These are phyloP conservation scores for Pichia gijzeniarum DNA, from an alignment of 805 yeast genomes.

Conservation along the genomic window DNA sequence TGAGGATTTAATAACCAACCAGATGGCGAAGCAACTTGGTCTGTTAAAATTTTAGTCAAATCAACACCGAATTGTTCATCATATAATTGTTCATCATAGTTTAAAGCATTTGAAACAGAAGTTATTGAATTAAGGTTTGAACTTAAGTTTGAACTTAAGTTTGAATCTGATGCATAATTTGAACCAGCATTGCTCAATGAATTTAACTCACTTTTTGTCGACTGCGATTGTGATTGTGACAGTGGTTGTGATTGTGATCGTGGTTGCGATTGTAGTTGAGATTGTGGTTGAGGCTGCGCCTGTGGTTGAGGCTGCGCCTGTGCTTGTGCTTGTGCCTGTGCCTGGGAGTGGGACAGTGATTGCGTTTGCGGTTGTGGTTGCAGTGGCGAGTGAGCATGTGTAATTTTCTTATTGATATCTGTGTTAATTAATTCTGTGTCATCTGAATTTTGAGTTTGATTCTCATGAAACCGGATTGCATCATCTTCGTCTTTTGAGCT, in stretches of 20 bases:
- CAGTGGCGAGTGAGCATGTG: too few relatives aligned
- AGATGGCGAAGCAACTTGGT: slow-evolving; percentile 55
- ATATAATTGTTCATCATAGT: slow-evolving; percentile 19
- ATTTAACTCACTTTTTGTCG: not conserved
- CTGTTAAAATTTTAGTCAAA: slow-evolving; percentile 60
- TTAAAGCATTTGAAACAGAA: slow-evolving; percentile 1
- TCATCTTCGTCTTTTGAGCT: slow-evolving; percentile 32
- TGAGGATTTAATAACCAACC: slow-evolving; percentile 62
- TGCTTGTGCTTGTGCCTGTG: too few relatives aligned
- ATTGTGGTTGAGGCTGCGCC: too few relatives aligned
- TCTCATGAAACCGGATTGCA: slow-evolving; percentile 17
- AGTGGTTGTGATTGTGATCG: too few relatives aligned
- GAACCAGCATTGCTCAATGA: slow-evolving; percentile 3
- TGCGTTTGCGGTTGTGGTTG: too few relatives aligned
- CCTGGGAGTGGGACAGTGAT: too few relatives aligned
- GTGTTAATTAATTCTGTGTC: slow-evolving; percentile 7
- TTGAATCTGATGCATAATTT: not conserved
- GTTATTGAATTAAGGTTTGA: too few relatives aligned
- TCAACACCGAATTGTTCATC: slow-evolving; percentile 36
- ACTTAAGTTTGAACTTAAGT: not conserved
- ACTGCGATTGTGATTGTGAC: too few relatives aligned
- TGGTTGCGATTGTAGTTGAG: too few relatives aligned
- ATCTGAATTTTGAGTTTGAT: slow-evolving; percentile 14
- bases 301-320: too few relatives aligned
- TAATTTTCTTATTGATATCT: not conserved